These are phyloP conservation scores for Chrysopogon serrulatus DNA, from an alignment of 176 grass and related monocot species.

Conservation along the genomic window DNA sequence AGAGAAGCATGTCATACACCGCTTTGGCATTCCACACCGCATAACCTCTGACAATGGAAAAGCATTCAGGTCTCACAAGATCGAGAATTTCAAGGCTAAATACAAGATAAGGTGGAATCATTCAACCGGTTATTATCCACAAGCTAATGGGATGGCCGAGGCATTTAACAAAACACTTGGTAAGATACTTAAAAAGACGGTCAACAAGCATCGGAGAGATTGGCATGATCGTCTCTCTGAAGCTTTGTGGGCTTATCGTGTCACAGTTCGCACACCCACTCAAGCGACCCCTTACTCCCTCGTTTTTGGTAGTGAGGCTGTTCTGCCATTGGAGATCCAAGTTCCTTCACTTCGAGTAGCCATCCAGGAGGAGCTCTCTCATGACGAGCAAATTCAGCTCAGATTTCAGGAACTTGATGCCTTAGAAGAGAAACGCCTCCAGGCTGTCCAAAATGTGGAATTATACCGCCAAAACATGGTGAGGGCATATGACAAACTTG, in stretches of 20 bases:
- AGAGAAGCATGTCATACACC: not conserved
- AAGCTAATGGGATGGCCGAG: not conserved
- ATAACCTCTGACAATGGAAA: too few species aligned
- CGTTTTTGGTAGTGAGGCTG: not conserved
- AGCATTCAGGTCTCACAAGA: not conserved
- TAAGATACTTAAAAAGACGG: not conserved
- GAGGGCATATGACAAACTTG: too few species aligned
- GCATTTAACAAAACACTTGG: not conserved
- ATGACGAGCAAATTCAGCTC: not conserved
- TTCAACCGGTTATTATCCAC: not conserved
- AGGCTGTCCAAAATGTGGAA: too few species aligned
- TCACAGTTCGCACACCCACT: too few species aligned
- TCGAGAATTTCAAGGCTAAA: not conserved
- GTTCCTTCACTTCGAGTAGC: not conserved
- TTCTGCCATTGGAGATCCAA: not conserved
- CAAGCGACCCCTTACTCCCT: not conserved
- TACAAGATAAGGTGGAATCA: not conserved
- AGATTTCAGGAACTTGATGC: not conserved
- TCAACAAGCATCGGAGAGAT: too few species aligned
- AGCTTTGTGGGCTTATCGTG: too few species aligned
- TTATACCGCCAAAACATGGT: too few species aligned
- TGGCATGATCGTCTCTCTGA: too few species aligned
- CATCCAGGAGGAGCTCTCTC: not conserved
- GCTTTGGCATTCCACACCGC: too few species aligned
- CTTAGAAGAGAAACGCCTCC: too few species aligned